Conservation (phyloP, 768 basidiomycete genomes). For the Candolleomyces aberdarensis region DNA sequence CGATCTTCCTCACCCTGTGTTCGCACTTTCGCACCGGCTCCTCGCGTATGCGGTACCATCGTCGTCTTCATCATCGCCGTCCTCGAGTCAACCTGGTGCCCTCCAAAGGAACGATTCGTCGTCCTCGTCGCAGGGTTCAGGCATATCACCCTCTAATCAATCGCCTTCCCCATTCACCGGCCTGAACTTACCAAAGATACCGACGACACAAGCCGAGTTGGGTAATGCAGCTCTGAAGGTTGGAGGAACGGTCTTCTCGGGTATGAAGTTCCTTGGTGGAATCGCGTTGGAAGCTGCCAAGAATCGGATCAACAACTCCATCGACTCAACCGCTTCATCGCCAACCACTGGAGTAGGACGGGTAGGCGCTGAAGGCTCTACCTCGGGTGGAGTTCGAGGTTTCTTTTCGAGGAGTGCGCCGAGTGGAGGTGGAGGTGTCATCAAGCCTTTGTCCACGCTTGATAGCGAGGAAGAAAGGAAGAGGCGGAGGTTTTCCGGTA, state of each 20-base stretch:
- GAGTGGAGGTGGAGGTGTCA: conserved; percentile 23
- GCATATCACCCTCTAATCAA: conserved; percentile 15
- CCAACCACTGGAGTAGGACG: too few relatives aligned
- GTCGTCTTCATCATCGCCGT: conserved; percentile 6
- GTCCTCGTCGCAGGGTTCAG: conserved; percentile 6
- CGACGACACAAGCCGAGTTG: conserved; percentile 44
- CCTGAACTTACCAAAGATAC: not conserved
- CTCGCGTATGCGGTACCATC: conserved; percentile 49
- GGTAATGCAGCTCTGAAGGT: conserved; percentile 55
- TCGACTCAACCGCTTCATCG: not conserved
- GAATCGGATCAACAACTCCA: conserved; percentile 22
- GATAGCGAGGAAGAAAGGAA: conserved; percentile 11
- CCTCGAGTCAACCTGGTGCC: too few relatives aligned
- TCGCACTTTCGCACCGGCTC: conserved; percentile 58
- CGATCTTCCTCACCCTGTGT: conserved; percentile 44
- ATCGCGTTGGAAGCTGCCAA: conserved; percentile 54
- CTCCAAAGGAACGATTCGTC: not conserved
- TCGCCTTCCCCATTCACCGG: too few relatives aligned
- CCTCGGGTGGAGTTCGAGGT: conserved; percentile 25
- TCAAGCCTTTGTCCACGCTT: conserved; percentile 1
- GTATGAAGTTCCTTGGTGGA: conserved; percentile 62
- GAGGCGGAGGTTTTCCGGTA: conserved; percentile 16
- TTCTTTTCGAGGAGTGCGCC: conserved; percentile 68
- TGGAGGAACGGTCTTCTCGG: conserved; percentile 59
- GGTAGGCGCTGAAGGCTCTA: not conserved